These are phyloP conservation scores for Tulasnella sp. DNA, from an alignment of 768 basidiomycete species.

Conservation along the genomic window DNA sequence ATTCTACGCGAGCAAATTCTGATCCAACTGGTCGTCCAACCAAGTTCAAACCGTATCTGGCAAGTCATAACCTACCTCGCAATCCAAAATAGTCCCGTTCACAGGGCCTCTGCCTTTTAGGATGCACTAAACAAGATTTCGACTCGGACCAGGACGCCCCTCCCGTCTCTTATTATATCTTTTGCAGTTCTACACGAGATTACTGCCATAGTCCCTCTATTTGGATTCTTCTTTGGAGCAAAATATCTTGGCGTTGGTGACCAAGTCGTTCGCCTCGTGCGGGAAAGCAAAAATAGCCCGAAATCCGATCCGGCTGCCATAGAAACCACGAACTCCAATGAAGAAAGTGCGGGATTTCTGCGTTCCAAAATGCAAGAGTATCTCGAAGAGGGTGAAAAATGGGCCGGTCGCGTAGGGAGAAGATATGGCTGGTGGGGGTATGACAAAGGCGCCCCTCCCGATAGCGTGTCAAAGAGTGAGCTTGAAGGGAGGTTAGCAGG, in stretches of 20 bases:
- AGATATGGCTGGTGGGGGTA: slow-evolving; percentile 81
- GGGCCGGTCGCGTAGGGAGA: slow-evolving; percentile 65
- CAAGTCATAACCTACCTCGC: neutral
- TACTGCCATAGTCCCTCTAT: slow-evolving; percentile 72
- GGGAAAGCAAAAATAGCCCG: slow-evolving; percentile 20
- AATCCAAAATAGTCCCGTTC: neutral
- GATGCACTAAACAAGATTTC: slow-evolving; percentile 56
- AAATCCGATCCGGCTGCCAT: neutral
- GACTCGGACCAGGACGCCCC: slow-evolving; percentile 63
- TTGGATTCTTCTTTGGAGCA: slow-evolving; percentile 67
- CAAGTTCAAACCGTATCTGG: neutral
- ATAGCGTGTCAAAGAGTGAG: slow-evolving; percentile 31
- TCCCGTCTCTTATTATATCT: slow-evolving; percentile 70
- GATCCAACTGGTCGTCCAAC: neutral
- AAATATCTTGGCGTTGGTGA: slow-evolving; percentile 67
- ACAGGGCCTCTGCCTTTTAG: neutral
- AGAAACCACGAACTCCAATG: neutral
- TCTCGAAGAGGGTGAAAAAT: slow-evolving; percentile 72
- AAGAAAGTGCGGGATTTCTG: slow-evolving; percentile 38
- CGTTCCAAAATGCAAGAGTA: slow-evolving; percentile 48
- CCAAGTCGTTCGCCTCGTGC: slow-evolving; percentile 48
- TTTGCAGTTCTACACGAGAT: slow-evolving; percentile 83
- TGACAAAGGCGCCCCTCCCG: slow-evolving; percentile 44
- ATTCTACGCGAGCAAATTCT: neutral
- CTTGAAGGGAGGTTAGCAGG: slow-evolving; percentile 50